These are phyloP conservation scores for Skeletonema menzelii DNA, from an alignment of 108 stramenopile species.

Conservation along the genomic window DNA sequence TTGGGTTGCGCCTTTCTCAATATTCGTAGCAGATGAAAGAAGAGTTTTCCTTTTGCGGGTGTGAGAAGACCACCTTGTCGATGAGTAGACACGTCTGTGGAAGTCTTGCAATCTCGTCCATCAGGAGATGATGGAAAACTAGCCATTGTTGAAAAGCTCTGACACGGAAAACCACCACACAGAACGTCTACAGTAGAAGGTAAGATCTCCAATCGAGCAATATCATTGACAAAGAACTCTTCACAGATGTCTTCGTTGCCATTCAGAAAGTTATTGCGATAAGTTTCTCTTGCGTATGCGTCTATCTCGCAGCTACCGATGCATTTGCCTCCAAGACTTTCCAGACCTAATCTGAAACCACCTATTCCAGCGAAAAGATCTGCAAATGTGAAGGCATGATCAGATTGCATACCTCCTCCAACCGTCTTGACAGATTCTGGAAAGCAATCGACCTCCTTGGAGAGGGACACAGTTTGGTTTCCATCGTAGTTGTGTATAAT, in stretches of 20 bases:
- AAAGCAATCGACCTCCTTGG: conserved; percentile 25
- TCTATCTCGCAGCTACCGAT: conserved; percentile 30
- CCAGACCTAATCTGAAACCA: conserved; percentile 34
- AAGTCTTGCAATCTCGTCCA: not conserved
- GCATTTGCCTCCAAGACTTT: conserved; percentile 23
- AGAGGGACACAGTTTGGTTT: conserved; percentile 13
- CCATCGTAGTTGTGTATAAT: conserved; percentile 24
- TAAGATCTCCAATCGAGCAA: conserved; percentile 18
- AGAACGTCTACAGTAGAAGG: conserved; percentile 11
- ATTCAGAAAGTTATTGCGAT: conserved; percentile 23
- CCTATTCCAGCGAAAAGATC: conserved; percentile 48
- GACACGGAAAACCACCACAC: conserved; percentile 36
- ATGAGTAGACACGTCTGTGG: no score
- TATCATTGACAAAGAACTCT: conserved; percentile 20
- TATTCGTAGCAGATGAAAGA: conserved; percentile 22
- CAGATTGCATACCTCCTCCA: not conserved
- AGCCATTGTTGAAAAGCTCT: conserved; percentile 29
- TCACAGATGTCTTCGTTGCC: not conserved
- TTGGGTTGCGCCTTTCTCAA: conserved; percentile 6
- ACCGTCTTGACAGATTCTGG: not conserved
- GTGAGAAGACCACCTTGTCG: not conserved
- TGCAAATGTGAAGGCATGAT: conserved; percentile 25
- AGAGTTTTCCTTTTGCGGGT: conserved; percentile 11
- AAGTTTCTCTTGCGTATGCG: conserved; percentile 6
- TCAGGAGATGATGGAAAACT: conserved; percentile 3